Conservation (phyloP, 345 rosid genomes). For the Eucalyptus cloeziana region DNA sequence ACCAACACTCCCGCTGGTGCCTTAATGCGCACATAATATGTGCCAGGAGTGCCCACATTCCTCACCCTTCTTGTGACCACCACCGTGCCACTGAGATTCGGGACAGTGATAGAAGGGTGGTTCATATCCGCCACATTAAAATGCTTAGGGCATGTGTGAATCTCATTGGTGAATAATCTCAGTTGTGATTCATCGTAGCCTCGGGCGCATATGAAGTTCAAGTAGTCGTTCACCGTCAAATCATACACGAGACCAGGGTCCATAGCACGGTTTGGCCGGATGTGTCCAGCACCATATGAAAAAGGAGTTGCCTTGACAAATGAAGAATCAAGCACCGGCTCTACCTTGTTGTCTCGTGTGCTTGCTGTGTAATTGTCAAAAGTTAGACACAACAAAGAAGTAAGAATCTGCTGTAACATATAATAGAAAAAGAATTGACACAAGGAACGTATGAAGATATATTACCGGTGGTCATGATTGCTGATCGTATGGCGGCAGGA, state of each 20-base stretch:
- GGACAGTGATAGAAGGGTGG: slow-evolving; percentile 28
- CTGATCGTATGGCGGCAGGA: slow-evolving; percentile 15
- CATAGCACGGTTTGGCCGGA: slow-evolving; percentile 23
- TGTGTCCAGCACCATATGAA: slow-evolving; percentile 36
- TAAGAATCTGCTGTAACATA: neutral
- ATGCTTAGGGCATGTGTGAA: slow-evolving; percentile 7
- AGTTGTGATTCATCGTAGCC: slow-evolving; percentile 12
- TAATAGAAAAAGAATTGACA: neutral
- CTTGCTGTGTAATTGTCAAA: neutral
- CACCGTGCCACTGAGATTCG: neutral
- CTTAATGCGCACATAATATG: neutral
- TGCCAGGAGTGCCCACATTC: slow-evolving; percentile 26
- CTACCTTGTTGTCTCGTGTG: neutral
- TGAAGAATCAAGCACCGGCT: slow-evolving; percentile 8
- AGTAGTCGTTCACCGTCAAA: slow-evolving; percentile 11
- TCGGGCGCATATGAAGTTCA: slow-evolving; percentile 28
- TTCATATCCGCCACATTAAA: slow-evolving; percentile 7
- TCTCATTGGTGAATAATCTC: neutral
- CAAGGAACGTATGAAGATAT: neutral
- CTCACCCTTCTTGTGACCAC: slow-evolving; percentile 6
- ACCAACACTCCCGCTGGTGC: slow-evolving; percentile 11
- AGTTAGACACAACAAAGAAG: neutral
- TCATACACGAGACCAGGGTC: slow-evolving; percentile 56
- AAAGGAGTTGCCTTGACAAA: slow-evolving; percentile 26
- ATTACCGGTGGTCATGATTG: slow-evolving; percentile 15